Base-by-base conservation (phyloP, 83 land plant genomes). In the Picea abies region DNA sequence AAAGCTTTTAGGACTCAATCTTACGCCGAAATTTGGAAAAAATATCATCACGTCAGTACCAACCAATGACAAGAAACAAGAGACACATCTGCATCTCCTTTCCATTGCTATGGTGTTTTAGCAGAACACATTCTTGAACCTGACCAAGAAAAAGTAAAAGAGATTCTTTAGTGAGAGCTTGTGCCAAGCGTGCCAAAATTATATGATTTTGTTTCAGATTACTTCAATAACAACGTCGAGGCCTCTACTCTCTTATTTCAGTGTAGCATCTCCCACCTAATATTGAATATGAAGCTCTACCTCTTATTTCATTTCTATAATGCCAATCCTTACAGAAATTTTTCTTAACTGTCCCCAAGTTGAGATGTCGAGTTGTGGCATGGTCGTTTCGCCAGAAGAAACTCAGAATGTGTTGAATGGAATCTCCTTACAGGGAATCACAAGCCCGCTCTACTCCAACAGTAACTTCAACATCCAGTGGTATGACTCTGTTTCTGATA, bases 1-100 rank as follows among this genome's bases (percentile, higher is more conserved):
- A 87, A 91, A 72, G 88, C 93, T 37, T 91, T 91, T 65, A 82
- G 93, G 5, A 89, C 93, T 5, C 85, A 84, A 80, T 91, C 93
- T 39, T 91, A 91, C 83, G 80, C 65, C 16, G 85, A 89, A 7
- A 85, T 91, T 37, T 89, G 91, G 91, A 82, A 85, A 19, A 85
- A 84, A 22, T 86, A 81, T 14, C 77, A 84, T 12, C 84, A 80
- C 10, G 68, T 85, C 29, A 85, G 82, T 22, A 26, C 62, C 16
- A 35, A 44, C 14, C 66, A 83, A 19, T 61, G 62, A 4, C 60
- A 63, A 26, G 69, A 86, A 4, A 41, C 78, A 3, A 14, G 14
- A 6, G 82, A 78, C 63, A 82, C 83, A 11, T 60, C 86, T 1
- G 81, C 88, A 22, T 84, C 87, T 60, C 84, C 89, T 4, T 85